Base-by-base conservation (phyloP, 192 early-diverging fungal species). In the Obelidium mucronatum region DNA sequence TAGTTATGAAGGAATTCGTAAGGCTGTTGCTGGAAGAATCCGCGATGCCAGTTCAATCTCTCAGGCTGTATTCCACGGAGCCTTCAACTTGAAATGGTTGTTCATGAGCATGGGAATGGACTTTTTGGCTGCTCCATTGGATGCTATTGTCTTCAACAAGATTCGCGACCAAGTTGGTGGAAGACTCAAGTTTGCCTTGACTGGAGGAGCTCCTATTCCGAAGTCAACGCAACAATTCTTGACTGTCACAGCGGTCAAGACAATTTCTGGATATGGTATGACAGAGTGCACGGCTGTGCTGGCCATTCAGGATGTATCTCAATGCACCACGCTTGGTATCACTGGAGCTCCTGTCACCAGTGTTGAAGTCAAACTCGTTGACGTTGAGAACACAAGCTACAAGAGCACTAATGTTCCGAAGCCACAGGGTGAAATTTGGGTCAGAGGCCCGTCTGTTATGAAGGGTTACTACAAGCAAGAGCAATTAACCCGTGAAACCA, bases 201-300 rank as follows among this genome's bases (percentile, higher is more conserved):
- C 92, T 15, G 97, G 96, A 26, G 96, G 97, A 75, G 97, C 97
- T 26, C 94, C 94, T 44, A 87, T 99, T 73, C 93, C 92, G 40
- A 34, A 78, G 56, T 92, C 94, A 44, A 97, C 94, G 39, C 95
- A 97, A 19, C 44, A 48, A 83, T 69, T 69, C 48, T 54, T 98
- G 64, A 86, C 88, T 1, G 87, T 90, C 26, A 76, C 87, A 2
- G 75, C 96, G 51, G 93, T 92, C 80, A 90, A 92, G n/a, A 85
- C 97, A 73, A 78, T 97, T 48, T 90, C 92, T 64, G 97, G 95
- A 13, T 96, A 94, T 84, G 95, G 92, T 34, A 88, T 93, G 81
- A 92, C 93, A 64, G 94, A 96, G 83, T 91, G 88, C 36, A 89
- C 86, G 68, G 94, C 74, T 71, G 83, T 61, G 76, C 85, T 90